Evolutionary conservation across 257 asterid genomes (phyloP).

Genomic region (Sherardia arvensis): DNA sequence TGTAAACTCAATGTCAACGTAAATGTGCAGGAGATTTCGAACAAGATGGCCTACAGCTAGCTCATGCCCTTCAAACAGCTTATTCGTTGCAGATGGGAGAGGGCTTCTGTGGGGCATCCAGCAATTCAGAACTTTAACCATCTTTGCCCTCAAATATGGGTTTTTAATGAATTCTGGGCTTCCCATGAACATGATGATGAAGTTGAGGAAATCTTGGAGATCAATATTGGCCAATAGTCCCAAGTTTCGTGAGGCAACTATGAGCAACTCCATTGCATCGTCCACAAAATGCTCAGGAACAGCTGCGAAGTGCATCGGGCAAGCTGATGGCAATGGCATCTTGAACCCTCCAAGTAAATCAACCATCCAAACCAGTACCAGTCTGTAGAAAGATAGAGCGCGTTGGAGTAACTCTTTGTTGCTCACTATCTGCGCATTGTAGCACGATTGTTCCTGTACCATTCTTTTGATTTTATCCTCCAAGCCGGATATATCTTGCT

Average conservation of each 20-base stretch:
- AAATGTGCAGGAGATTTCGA: conserved; percentile 76
- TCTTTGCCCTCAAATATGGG: conserved; percentile 92
- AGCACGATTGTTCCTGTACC: conserved; percentile 65
- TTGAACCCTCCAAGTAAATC: conserved; percentile 75
- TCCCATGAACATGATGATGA: conserved; percentile 98
- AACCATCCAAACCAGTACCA: conserved; percentile 87
- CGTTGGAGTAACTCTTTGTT: conserved; percentile 74
- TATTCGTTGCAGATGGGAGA: conserved; percentile 72
- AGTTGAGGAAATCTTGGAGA: conserved; percentile 93
- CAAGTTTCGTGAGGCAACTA: conserved; percentile 50
- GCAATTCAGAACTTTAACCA: conserved; percentile 95
- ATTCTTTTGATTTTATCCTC: conserved; percentile 60
- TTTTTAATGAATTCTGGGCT: conserved; percentile 82
- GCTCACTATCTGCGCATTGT: conserved; percentile 93
- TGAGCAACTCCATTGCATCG: conserved; percentile 94
- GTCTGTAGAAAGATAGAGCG: conserved; percentile 74
- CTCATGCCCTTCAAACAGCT: conserved; percentile 80
- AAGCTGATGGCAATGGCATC: conserved; percentile 70
- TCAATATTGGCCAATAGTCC: conserved; percentile 49
- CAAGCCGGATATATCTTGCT: conserved; percentile 60
- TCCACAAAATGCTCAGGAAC: conserved; percentile 96
- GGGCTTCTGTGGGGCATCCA: conserved; percentile 98
- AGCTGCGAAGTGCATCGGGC: conserved; percentile 84
- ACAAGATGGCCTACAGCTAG: conserved; percentile 80
- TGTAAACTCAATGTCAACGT: conserved; percentile 94